phyloP scores from a whole-genome alignment of 495 filamentous ascomycete genomes.

The Neurospora sp. region DNA sequence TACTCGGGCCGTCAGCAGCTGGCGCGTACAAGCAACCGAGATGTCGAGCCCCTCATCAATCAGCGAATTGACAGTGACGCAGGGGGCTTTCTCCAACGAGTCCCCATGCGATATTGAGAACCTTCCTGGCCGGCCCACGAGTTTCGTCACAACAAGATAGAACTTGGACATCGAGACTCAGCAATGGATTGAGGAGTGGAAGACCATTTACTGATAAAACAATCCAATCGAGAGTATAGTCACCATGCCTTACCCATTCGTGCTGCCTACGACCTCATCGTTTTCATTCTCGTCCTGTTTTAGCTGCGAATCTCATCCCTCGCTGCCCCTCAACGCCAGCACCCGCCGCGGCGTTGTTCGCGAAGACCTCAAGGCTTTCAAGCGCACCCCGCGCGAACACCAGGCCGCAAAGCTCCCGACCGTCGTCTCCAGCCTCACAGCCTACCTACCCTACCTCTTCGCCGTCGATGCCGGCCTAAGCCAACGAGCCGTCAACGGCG shows the following conservation, averaged over 20 bases:
- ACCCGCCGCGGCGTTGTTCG: conserved; percentile 70
- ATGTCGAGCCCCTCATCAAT: neutral
- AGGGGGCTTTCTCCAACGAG: neutral
- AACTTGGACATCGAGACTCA: neutral
- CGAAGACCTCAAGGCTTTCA: conserved; percentile 69
- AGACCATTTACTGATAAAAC: neutral
- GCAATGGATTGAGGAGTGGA: neutral
- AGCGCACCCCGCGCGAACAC: conserved; percentile 58
- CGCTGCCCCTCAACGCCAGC: conserved; percentile 65
- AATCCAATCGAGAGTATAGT: neutral
- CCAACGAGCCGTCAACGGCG: conserved; percentile 36
- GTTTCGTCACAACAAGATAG: neutral
- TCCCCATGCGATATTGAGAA: neutral
- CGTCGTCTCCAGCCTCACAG: conserved; percentile 55
- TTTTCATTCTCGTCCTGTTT: conserved; percentile 68
- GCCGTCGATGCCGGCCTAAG: conserved; percentile 61
- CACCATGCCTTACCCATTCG: conserved; percentile 78
- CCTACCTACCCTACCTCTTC: conserved; percentile 72
- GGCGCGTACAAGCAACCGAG: neutral
- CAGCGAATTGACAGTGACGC: neutral
- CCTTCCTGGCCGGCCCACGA: neutral
- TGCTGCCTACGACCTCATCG: conserved; percentile 73
- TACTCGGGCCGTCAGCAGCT: neutral
- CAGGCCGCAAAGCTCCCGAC: conserved; percentile 56
- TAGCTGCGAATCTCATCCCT: conserved; percentile 64